Evolutionary conservation across 2,329 filamentous ascomycete genomes (phyloP), one percentile per base, ranked within the genome.

Genomic region (Fusarium goolgardi): DNA sequence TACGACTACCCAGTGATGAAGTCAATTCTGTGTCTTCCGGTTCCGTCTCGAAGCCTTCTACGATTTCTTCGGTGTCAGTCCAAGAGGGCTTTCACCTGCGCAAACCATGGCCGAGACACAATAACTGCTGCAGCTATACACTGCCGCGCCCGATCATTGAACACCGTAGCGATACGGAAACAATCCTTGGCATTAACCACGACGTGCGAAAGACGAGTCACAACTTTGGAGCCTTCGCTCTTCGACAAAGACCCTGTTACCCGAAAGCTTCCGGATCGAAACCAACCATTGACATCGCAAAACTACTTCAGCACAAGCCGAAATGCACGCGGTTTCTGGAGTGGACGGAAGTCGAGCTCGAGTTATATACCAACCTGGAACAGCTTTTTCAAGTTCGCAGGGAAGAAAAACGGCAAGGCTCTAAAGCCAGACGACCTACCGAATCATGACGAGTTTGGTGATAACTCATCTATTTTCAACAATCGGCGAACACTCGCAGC

Each of bases 1-100:
- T 39, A 51, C 55, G 40, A 61, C 39, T 54, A 35, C 45, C 45
- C 29, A 69, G 79, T 74, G 65, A 87, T 86, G 82, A 81, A 81
- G 68, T 78, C 79, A 63, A 75, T 78, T 67, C 71, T 83, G 72
- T 79, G 77, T 66, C 65, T 76, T 40, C 80, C 82, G 49, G 85
- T 83, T 52, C 86, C 86, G 27, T 88, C 86, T 52, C 79, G 78
- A 69, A 81, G 78, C 60, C 85, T 95, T 21, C 83, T 96, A 66
- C 89, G 88, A 70, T 95, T 92, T 77, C 84, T 96, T 67, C 89
- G 88, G 70, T 86, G 83, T 55, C 92, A 94, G 77, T 88, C 91
- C 68, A 85, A 91, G 71, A 82, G 82, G 55, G 75, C 86, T 65
- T 85, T 87, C 72, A 84, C 85, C 77, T 81, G 75, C 55, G 76